Conservation (phyloP, 2,329 filamentous ascomycete species). For the Pyricularia grisea region DNA sequence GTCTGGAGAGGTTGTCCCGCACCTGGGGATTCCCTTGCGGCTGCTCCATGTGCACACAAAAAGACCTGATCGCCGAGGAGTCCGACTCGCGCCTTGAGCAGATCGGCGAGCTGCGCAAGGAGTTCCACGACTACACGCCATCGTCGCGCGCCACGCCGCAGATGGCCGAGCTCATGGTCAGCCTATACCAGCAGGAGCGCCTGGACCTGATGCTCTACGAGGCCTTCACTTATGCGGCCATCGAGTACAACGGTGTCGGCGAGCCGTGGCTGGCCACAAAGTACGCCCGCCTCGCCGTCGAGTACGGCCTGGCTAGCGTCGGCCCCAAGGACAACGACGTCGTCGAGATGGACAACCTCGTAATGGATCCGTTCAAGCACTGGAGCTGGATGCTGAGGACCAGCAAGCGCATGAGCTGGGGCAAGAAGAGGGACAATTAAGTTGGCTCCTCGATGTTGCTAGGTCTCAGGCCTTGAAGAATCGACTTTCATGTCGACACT, state of each 20-base stretch:
- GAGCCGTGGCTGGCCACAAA: slow-evolving; percentile 27
- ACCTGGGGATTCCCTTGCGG: slow-evolving; percentile 31
- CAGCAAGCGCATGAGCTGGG: slow-evolving; percentile 21
- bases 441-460: neutral
- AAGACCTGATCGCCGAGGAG: slow-evolving; percentile 14
- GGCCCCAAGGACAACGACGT: slow-evolving; percentile 21
- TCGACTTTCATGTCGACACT: neutral
- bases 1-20: slow-evolving; percentile 18
- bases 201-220: slow-evolving; percentile 23
- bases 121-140: slow-evolving; percentile 21
- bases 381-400: slow-evolving; percentile 29
- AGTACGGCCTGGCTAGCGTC: slow-evolving; percentile 21
- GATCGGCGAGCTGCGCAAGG: slow-evolving; percentile 19
- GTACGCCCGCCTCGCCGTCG: slow-evolving; percentile 27
- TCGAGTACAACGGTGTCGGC: slow-evolving; percentile 28
- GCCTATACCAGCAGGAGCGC: slow-evolving; percentile 29
- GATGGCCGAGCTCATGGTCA: slow-evolving; percentile 29
- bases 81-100: slow-evolving; percentile 28
- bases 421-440: slow-evolving; percentile 7
- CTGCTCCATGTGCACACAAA: slow-evolving; percentile 27
- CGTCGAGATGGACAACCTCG: slow-evolving; percentile 22
- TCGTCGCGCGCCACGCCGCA: slow-evolving; percentile 21
- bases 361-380: slow-evolving; percentile 24
- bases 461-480: neutral
- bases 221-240: slow-evolving; percentile 26